Conservation (phyloP, 2,329 filamentous ascomycete species). For the Aureobasidium sp. region DNA sequence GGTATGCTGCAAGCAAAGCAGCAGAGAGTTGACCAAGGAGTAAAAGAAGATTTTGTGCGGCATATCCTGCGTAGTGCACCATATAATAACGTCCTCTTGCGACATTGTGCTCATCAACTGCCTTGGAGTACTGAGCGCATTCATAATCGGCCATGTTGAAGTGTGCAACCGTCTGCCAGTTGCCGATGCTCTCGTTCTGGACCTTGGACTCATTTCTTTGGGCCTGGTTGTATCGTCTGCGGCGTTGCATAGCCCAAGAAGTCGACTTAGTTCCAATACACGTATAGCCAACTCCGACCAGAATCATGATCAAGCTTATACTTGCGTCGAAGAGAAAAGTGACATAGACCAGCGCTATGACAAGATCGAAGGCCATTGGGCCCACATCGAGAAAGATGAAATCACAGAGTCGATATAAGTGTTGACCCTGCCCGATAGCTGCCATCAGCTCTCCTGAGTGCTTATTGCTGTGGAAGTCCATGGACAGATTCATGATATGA, state of each 20-base stretch:
- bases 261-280: slow-evolving; percentile 43
- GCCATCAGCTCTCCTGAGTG: slow-evolving; percentile 58
- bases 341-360: slow-evolving; percentile 54
- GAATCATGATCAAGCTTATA: slow-evolving; percentile 46
- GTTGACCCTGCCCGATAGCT: slow-evolving; percentile 56
- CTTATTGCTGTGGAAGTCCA: slow-evolving; percentile 63
- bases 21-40: slow-evolving; percentile 43
- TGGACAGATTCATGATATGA: slow-evolving; percentile 62
- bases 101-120: slow-evolving; percentile 32
- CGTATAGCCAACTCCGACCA: slow-evolving; percentile 45
- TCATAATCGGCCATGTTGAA: slow-evolving; percentile 54
- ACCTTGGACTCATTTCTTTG: slow-evolving; percentile 45
- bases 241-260: slow-evolving; percentile 30
- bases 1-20: slow-evolving; percentile 47
- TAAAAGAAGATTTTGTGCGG: slow-evolving; percentile 42
- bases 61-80: slow-evolving; percentile 29
- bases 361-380: slow-evolving; percentile 57
- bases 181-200: slow-evolving; percentile 52
- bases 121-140: slow-evolving; percentile 41
- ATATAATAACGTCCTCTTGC: slow-evolving; percentile 25
- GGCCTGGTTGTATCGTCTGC: slow-evolving; percentile 26
- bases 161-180: slow-evolving; percentile 54
- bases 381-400: slow-evolving; percentile 52
- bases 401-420: slow-evolving; percentile 54
- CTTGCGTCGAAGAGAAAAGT: slow-evolving; percentile 57